Evolutionary conservation across 306 rosid species (phyloP).

Genomic region (Vigna radiata): DNA sequence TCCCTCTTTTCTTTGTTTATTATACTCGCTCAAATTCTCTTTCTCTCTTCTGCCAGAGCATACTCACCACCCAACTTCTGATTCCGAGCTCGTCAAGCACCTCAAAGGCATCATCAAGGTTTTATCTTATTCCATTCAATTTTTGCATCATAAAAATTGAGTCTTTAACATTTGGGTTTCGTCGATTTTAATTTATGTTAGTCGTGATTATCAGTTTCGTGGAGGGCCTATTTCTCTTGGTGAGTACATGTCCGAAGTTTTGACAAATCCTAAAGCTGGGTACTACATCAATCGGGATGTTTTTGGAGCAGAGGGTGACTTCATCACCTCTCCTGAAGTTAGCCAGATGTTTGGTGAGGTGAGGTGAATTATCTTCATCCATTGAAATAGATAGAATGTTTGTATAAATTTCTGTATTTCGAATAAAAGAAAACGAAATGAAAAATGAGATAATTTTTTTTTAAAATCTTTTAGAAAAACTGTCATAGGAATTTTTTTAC

Average conservation of each 20-base stretch:
- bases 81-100: slow-evolving; percentile 58
- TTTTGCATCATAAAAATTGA: neutral
- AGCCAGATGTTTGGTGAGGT: slow-evolving; percentile 99
- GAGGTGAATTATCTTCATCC: slow-evolving; percentile 55
- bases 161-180: neutral
- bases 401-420: neutral
- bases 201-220: slow-evolving; percentile 72
- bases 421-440: no score
- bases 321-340: slow-evolving; percentile 96
- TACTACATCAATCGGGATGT: slow-evolving; percentile 94
- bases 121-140: neutral
- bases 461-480: neutral
- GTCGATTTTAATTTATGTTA: neutral
- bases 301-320: slow-evolving; percentile 93
- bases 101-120: slow-evolving; percentile 66
- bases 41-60: slow-evolving; percentile 42
- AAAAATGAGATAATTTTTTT: no score
- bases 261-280: slow-evolving; percentile 94
- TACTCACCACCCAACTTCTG: slow-evolving; percentile 52
- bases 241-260: slow-evolving; percentile 95
- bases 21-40: neutral
- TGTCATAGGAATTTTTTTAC: neutral
- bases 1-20: neutral
- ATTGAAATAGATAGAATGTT: neutral
- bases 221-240: slow-evolving; percentile 98